These are phyloP conservation scores for Clitopilus passeckerianus DNA, from an alignment of 768 basidiomycete genomes.

Conservation along the genomic window DNA sequence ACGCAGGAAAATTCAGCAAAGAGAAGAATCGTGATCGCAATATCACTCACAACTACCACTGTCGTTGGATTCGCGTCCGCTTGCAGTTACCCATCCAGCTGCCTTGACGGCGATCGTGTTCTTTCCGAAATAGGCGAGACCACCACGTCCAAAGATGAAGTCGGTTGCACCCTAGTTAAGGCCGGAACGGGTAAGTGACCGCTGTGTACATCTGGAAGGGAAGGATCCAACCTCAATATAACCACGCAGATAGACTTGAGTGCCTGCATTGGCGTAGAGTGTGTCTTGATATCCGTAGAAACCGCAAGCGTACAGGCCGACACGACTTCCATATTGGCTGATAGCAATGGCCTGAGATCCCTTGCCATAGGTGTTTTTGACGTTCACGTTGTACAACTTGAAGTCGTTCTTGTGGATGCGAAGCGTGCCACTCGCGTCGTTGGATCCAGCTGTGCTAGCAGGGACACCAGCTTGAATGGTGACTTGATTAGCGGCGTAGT, in stretches of 20 bases:
- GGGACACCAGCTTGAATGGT: constrained; percentile 31
- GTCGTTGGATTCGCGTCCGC: constrained; percentile 40
- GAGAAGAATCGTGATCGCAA: background rate
- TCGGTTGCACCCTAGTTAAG: constrained; percentile 36
- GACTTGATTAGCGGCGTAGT: constrained; percentile 33
- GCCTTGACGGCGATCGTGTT: constrained; percentile 42
- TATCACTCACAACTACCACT: constrained; percentile 35
- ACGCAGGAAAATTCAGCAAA: background rate
- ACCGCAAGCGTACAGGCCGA: constrained; percentile 40
- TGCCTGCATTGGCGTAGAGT: constrained; percentile 37
- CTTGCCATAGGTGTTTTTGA: constrained; percentile 40
- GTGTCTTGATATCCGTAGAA: constrained; percentile 48
- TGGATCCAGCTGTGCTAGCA: constrained; percentile 30
- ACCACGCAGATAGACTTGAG: constrained; percentile 40
- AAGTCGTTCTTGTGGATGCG: constrained; percentile 44
- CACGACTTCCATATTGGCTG: constrained; percentile 42
- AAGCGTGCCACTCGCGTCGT: constrained; percentile 44
- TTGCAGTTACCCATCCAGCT: constrained; percentile 43
- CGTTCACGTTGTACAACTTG: constrained; percentile 45
- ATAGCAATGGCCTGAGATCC: constrained; percentile 45
- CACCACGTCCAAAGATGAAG: constrained; percentile 45
- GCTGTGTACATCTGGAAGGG: background rate
- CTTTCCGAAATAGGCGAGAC: constrained; percentile 41
- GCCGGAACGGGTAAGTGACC: no score
- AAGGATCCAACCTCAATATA: constrained; percentile 37